Evolutionary conservation across 2,329 filamentous ascomycete genomes (phyloP).

Genomic region (Fusarium pseudonygamai): DNA sequence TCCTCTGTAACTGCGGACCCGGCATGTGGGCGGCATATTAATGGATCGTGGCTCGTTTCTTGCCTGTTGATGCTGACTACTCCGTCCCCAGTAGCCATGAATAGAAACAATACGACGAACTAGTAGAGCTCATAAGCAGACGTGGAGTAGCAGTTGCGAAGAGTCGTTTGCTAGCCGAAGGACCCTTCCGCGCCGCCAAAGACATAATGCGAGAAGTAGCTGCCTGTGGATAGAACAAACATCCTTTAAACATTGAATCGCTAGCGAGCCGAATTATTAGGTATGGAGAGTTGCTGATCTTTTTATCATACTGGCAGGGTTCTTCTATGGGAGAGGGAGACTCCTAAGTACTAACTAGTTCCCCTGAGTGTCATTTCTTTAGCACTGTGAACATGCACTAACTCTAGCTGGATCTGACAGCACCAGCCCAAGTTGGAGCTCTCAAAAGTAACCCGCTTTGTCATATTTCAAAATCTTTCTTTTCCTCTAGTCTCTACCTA

Average conservation of each 20-base stretch:
- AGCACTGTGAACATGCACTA: conserved; percentile 28
- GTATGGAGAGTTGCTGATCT: conserved; percentile 27
- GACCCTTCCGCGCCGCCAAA: background rate
- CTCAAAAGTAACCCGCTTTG: conserved; percentile 3
- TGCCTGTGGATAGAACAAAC: background rate
- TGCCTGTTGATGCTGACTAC: background rate
- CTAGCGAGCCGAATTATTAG: background rate
- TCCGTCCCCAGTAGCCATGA: conserved; percentile 14
- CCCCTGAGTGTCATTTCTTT: conserved; percentile 9
- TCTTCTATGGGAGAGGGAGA: background rate
- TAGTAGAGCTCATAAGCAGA: conserved; percentile 14
- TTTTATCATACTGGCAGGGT: conserved; percentile 16
- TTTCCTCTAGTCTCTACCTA: background rate
- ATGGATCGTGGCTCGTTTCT: conserved; percentile 5
- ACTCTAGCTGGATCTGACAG: conserved; percentile 22
- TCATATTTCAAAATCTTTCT: conserved; percentile 5
- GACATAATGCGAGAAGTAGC: background rate
- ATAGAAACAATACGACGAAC: conserved; percentile 26
- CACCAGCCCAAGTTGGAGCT: conserved; percentile 21
- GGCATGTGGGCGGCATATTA: conserved; percentile 10
- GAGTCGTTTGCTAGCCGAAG: conserved; percentile 5
- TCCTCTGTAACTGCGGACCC: conserved; percentile 4
- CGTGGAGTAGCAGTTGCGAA: conserved; percentile 14
- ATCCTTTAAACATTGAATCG: background rate
- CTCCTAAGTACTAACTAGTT: background rate